Percentiles rank a stretch among this genome's conserved stretches.
Conservation (phyloP, 495 filamentous ascomycete species). For the Haplographium delicatum region DNA sequence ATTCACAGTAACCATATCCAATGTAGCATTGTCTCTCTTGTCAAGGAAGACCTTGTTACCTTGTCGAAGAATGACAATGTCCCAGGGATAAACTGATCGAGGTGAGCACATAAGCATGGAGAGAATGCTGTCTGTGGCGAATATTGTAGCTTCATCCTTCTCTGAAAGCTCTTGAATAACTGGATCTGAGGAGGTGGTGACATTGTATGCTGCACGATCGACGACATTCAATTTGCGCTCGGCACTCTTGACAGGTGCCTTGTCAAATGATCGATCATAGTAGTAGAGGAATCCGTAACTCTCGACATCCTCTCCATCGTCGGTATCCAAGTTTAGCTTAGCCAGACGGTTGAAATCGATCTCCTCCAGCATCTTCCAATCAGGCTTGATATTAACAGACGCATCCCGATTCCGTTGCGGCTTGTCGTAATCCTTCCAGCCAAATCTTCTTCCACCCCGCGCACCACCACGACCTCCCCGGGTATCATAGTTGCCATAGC, state of each 20-base stretch:
- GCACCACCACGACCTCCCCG: conserved; percentile 50
- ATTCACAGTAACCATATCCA: conserved; percentile 98
- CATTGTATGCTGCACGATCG: conserved; percentile 94
- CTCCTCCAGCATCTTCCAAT: conserved; percentile 95
- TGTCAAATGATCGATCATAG: conserved; percentile 94
- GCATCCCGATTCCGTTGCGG: conserved; percentile 92
- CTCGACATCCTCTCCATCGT: conserved; percentile 91
- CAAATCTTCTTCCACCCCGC: conserved; percentile 76
- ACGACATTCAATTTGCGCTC: conserved; percentile 82
- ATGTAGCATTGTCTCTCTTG: conserved; percentile 85
- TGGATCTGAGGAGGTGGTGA: conserved; percentile 91
- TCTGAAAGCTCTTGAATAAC: conserved; percentile 96
- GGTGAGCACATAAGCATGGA: conserved; percentile 99
- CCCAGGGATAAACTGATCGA: conserved; percentile 94
- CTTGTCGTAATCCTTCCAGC: conserved; percentile 99
- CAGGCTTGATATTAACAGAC: conserved; percentile 86
- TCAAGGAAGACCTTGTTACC: conserved; percentile 97
- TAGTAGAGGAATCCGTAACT: conserved; percentile 95
- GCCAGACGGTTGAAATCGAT: conserved; percentile 93
- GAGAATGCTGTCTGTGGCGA: conserved; percentile 92
- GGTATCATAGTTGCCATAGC: conserved; percentile 60
- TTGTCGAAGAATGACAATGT: conserved; percentile 84
- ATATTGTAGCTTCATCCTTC: conserved; percentile 94
- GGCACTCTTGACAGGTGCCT: conserved; percentile 77
- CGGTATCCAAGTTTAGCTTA: conserved; percentile 92